Evolutionary conservation across 768 basidiomycete species (phyloP).

Genomic region (Hortiboletus campestris): DNA sequence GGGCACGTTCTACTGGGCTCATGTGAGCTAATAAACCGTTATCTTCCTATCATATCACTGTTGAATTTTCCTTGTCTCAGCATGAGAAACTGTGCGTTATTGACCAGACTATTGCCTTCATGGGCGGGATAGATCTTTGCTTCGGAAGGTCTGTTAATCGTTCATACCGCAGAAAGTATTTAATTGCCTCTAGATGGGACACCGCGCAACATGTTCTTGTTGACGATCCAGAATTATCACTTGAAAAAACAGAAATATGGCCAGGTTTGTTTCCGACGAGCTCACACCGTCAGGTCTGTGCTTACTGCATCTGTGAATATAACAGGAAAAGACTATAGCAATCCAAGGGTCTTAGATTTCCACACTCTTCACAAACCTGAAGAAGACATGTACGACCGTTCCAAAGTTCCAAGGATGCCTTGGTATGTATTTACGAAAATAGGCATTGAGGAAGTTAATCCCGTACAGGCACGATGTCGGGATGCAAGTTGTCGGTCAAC

Average conservation of each 20-base stretch:
- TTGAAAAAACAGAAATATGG: constrained; percentile 76
- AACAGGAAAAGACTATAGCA: constrained; percentile 92
- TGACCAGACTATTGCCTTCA: constrained; percentile 95
- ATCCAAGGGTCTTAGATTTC: constrained; percentile 85
- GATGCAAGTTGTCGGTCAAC: constrained; percentile 94
- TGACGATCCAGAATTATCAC: constrained; percentile 72
- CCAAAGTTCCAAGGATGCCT: constrained; percentile 90
- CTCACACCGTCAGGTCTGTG: neutral
- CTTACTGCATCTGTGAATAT: neutral
- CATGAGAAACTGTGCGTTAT: constrained; percentile 98
- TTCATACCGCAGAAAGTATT: neutral
- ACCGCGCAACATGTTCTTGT: constrained; percentile 89
- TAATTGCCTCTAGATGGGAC: constrained; percentile 69
- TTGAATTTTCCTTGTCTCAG: constrained; percentile 36
- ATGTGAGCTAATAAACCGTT: constrained; percentile 51
- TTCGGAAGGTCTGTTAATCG: constrained; percentile 64
- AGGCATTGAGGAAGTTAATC: neutral
- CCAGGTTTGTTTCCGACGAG: constrained; percentile 50
- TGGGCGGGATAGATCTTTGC: constrained; percentile 95
- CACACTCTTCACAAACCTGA: constrained; percentile 82
- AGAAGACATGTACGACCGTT: constrained; percentile 93
- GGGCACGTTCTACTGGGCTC: constrained; percentile 98
- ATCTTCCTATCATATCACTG: neutral
- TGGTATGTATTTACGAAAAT: constrained; percentile 54
- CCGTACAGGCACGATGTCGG: constrained; percentile 88